Evolutionary conservation across 2,329 filamentous ascomycete species (phyloP).

Genomic region (Alternaria brassicae): DNA sequence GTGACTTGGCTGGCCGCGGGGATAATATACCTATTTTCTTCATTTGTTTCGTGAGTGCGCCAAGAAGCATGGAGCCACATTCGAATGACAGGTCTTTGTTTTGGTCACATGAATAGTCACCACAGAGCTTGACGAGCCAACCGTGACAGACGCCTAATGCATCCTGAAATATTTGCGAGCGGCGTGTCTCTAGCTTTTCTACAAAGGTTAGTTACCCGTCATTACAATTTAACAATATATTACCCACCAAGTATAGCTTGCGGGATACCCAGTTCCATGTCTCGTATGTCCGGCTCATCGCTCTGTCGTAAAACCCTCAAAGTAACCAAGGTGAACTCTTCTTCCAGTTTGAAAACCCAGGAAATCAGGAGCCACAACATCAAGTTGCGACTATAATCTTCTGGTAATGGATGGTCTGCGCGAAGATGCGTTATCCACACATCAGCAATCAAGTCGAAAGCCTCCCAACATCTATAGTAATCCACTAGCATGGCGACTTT

Average conservation of each 20-base stretch:
- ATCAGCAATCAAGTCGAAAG: conserved; percentile 53
- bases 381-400: conserved; percentile 21
- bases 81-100: neutral
- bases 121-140: neutral
- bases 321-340: conserved; percentile 19
- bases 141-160: neutral
- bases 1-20: conserved; percentile 19
- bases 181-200: neutral
- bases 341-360: conserved; percentile 25
- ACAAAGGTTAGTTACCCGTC: neutral
- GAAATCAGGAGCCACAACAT: conserved; percentile 36
- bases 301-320: neutral
- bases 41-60: conserved; percentile 28
- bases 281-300: neutral
- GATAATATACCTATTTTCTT: conserved; percentile 4
- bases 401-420: conserved; percentile 5
- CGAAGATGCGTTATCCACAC: conserved; percentile 50
- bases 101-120: neutral
- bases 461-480: conserved; percentile 53
- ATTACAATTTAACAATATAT: neutral
- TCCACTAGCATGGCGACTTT: conserved; percentile 56
- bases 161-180: neutral
- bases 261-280: conserved; percentile 21
- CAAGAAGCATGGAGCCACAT: conserved; percentile 26
- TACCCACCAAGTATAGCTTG: conserved; percentile 10